phyloP scores from a whole-genome alignment of 73 alveolate species.

The Paramecium sexaurelia region DNA sequence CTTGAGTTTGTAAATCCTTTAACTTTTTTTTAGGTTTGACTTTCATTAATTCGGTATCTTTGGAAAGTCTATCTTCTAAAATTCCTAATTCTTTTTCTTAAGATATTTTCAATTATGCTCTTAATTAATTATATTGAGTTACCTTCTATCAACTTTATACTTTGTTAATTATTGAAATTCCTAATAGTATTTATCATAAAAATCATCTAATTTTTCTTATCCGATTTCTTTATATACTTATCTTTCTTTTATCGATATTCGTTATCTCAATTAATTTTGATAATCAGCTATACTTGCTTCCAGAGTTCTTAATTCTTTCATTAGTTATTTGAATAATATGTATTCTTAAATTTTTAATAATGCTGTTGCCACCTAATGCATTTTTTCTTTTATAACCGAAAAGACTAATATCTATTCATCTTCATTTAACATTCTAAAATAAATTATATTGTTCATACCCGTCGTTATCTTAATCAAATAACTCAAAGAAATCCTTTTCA shows the following conservation, averaged over 20 bases:
- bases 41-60: conserved; percentile 88
- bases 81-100: conserved; percentile 84
- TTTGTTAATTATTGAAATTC: conserved; percentile 79
- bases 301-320: conserved; percentile 84
- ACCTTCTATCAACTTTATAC: conserved; percentile 74
- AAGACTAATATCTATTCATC: conserved; percentile 86
- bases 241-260: conserved; percentile 85
- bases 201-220: conserved; percentile 90
- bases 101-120: conserved; percentile 80
- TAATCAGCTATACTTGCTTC: conserved; percentile 85
- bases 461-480: conserved; percentile 81
- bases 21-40: conserved; percentile 89
- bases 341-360: conserved; percentile 67
- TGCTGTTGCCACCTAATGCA: conserved; percentile 74
- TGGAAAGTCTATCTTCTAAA: conserved; percentile 82
- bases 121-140: conserved; percentile 39
- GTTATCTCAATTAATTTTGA: conserved; percentile 86
- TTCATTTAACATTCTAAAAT: conserved; percentile 44
- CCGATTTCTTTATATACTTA: conserved; percentile 88
- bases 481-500: conserved; percentile 75
- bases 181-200: conserved; percentile 87
- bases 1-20: conserved; percentile 86
- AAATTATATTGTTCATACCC: conserved; percentile 61
- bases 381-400: conserved; percentile 78
- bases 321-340: conserved; percentile 76